Base-by-base conservation (phyloP, 768 basidiomycete genomes). In the Psilocybe tampanensis region DNA sequence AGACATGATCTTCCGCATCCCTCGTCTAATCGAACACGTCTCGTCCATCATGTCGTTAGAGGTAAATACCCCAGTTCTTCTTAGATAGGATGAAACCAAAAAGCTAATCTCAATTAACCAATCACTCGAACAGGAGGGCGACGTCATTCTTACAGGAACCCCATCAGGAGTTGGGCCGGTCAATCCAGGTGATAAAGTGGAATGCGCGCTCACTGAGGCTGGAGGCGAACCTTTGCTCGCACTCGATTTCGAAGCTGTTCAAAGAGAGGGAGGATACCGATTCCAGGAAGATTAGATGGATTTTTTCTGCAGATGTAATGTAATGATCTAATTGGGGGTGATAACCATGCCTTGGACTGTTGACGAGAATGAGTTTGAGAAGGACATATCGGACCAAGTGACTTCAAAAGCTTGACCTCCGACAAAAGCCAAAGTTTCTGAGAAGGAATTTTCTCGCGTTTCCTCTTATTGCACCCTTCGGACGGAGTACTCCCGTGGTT, bases 31-130 rank as follows among this genome's bases (percentile, higher is more conserved):
- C 60, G 85, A 90, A 61, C 95, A 96, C 67, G 81, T 96, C 54
- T 96, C 95, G 2, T 91, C 93, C 3, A 95, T 99, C 72, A 97
- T 98, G 95, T 88, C 89, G 0, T 81, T 99, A n/a, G 94, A 97
- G 81, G 95, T 90, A 15, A 45, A 77, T 65, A 23, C 41, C 21
- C 5, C 11, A 18, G 22, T 32, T 18, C 9, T 34, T 42, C 11
- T 17, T 22, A 21, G 26, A 19, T 33, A 49, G 44, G 23, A 49
- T 22, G 34, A 26, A 36, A 21, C 1, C n/a, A n/a, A n/a, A n/a
- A n/a, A n/a, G 23, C 29, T 39, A 18, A 29, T 45, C 6, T 12
- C 11, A 15, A 39, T 24, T 39, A 24, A 19, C 13, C 36, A 29
- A 44, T 42, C 33, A 43, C 52, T 3, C 34, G 44, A 18, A 45